These are phyloP conservation scores for Licmophora abbreviata DNA, from an alignment of 108 stramenopile species.

Conservation along the genomic window DNA sequence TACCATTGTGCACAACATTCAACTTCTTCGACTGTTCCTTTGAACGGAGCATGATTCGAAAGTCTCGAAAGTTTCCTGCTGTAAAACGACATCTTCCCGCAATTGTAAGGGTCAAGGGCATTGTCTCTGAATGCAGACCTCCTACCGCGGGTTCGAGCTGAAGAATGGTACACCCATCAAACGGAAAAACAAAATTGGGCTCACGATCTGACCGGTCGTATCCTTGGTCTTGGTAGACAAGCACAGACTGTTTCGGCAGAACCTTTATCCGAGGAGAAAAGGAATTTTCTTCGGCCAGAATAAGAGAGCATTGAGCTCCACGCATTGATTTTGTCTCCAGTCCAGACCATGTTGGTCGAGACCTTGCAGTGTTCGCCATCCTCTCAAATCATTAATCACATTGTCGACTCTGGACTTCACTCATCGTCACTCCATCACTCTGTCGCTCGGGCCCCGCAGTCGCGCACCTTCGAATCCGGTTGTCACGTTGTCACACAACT, in stretches of 20 bases:
- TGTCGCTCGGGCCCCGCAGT: too few relatives aligned
- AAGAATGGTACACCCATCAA: slow-evolving; percentile 42
- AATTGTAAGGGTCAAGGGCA: slow-evolving; percentile 52
- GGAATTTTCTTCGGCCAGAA: slow-evolving; percentile 33
- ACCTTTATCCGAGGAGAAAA: slow-evolving; percentile 36
- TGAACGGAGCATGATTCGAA: slow-evolving; percentile 61
- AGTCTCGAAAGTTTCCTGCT: slow-evolving; percentile 47
- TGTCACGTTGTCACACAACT: too few relatives aligned
- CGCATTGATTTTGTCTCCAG: slow-evolving; percentile 45
- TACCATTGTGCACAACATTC: slow-evolving; percentile 46
- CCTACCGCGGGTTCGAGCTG: slow-evolving; percentile 32
- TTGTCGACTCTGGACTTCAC: too few relatives aligned
- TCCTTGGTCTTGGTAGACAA: slow-evolving; percentile 47
- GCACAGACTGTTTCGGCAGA: slow-evolving; percentile 36
- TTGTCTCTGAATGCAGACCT: slow-evolving; percentile 8
- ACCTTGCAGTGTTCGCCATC: too few relatives aligned
- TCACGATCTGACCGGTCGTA: too few relatives aligned
- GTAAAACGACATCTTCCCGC: slow-evolving; percentile 55
- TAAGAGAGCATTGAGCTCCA: slow-evolving; percentile 38
- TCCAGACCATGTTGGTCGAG: slow-evolving; percentile 41
- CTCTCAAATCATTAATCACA: too few relatives aligned
- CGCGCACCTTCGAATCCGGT: too few relatives aligned
- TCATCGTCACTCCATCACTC: too few relatives aligned
- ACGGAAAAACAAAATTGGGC: slow-evolving; percentile 26
- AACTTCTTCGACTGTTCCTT: slow-evolving; percentile 39